Evolutionary conservation across 2,329 filamentous ascomycete species (phyloP), one percentile per base, ranked within the genome.

Genomic region (Macroventuria anomochaeta): DNA sequence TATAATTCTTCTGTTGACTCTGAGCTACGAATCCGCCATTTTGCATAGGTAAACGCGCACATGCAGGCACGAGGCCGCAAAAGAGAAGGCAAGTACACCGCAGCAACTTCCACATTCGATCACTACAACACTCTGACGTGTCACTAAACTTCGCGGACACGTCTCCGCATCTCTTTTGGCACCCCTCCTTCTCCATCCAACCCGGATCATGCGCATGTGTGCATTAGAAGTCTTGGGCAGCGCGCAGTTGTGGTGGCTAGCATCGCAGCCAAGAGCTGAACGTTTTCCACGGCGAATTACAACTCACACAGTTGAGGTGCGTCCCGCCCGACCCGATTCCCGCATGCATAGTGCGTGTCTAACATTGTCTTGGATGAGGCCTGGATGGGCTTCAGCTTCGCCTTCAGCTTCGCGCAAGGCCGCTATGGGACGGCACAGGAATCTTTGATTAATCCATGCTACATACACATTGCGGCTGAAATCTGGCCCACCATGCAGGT

Each of bases 401-500:
- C 33, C 17, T 38, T 47, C 44, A 47, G 44, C 46, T 48, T 40
- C 28, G 28, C 3, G 36, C 28, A 28, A 38, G 29, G 28, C 34
- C 29, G 12, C 46, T 41, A 34, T 40, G 20, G 18, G 7, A 21
- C 36, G 46, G 36, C 46, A 26, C 37, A 7, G 5, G n/a, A 8
- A 15, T 5, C 12, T 26, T 12, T 15, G 36, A 41, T 48, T 48
- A 37, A 37, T 18, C 13, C 12, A 20, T 18, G 10, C 8, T 34
- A 29, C 46, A 48, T 34, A 33, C 21, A 41, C 13, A n/a, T 34
- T 34, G 46, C 37, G 46, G 46, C 46, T 48, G 37, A 34, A 48
- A 21, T 20, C 36, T 38, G 25, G 31, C 26, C 32, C 32, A 33
- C 10, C 32, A 17, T 10, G 5, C 23, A 5, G 20, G 42, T 13